Evolutionary conservation across 768 basidiomycete genomes (phyloP), one percentile per base, ranked within the genome.

Genomic region (Suillus alpinus): DNA sequence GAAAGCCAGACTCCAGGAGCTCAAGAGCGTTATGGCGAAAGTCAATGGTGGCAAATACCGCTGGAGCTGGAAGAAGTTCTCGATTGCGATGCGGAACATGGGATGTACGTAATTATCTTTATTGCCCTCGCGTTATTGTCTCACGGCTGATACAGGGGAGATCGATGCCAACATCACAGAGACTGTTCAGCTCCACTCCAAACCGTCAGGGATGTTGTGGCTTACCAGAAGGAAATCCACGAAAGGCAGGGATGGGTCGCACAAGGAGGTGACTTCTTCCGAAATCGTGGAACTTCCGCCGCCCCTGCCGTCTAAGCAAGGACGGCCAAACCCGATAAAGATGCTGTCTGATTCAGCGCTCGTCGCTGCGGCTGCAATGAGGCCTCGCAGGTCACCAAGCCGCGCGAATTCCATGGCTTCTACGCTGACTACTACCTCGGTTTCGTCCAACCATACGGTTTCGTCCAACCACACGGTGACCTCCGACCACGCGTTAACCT

Each of bases 11-110:
- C 75, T 92, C 61, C 76, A 81, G 36, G 89, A 91, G 67, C 75
- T 92, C 60, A 90, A 90, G 74, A 81, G 81, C 47, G 88, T 92
- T 60, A 83, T 92, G 77, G 77, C 81, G 43, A 84, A 89, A 68
- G 82, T 92, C 64, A 83, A 91, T 62, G 90, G 88, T 12, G 88
- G 88, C 14, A 86, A 84, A 66, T 92, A 92, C 68, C 79, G 84
- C 55, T 92, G 91, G 91, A 87, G 82, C 63, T 92, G 91, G 91
- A 89, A 91, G 76, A 89, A 85, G 66, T 92, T 88, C 76, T 86
- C 81, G 74, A 78, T 88, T 57, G 91, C 90, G 4, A 86, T 92
- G 84, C 76, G 80, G 61, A 92, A 85, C 71, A 89, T 92, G 88
- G 88, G 89, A 49, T 92, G 91, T 92, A 67, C 71, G 91, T 81